A percentile compares a stretch with the other conserved stretches of the same genome.
Conservation (phyloP, 768 basidiomycete species). For the Hericium coralloides region DNA sequence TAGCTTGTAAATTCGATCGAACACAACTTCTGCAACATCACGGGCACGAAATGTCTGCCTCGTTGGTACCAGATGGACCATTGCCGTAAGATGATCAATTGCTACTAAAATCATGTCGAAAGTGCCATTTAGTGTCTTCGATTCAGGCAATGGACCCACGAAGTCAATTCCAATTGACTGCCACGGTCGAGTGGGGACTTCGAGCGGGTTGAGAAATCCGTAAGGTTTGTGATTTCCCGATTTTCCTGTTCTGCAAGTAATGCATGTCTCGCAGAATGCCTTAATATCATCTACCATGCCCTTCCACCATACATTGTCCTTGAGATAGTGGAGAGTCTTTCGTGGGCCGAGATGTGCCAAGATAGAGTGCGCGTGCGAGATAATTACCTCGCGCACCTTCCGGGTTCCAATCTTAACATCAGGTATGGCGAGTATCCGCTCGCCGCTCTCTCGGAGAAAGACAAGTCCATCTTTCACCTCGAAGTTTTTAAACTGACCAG, state of each 20-base stretch:
- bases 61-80: conserved; percentile 24
- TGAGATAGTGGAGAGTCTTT: conserved; percentile 26
- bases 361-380: conserved; percentile 29
- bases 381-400: conserved; percentile 22
- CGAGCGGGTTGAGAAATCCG: conserved; percentile 19
- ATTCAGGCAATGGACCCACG: conserved; percentile 17
- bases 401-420: conserved; percentile 14
- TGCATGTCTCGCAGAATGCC: conserved; percentile 20
- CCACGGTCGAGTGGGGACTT: conserved; percentile 19
- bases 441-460: conserved; percentile 5
- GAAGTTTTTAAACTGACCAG: conserved; percentile 21
- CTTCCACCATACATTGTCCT: conserved; percentile 34
- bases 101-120: conserved; percentile 20
- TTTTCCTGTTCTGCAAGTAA: conserved; percentile 15
- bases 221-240: conserved; percentile 14
- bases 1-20: conserved; percentile 25
- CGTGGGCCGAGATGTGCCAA: conserved; percentile 28
- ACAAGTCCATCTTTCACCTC: conserved; percentile 13
- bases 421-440: conserved; percentile 21
- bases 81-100: conserved; percentile 17
- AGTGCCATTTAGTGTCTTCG: conserved; percentile 13
- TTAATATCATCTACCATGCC: conserved; percentile 21
- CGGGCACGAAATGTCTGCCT: conserved; percentile 20
- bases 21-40: conserved; percentile 29
- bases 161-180: conserved; percentile 22